Conservation (phyloP, 2,329 filamentous ascomycete species). For the Ceratocystis destructans region DNA sequence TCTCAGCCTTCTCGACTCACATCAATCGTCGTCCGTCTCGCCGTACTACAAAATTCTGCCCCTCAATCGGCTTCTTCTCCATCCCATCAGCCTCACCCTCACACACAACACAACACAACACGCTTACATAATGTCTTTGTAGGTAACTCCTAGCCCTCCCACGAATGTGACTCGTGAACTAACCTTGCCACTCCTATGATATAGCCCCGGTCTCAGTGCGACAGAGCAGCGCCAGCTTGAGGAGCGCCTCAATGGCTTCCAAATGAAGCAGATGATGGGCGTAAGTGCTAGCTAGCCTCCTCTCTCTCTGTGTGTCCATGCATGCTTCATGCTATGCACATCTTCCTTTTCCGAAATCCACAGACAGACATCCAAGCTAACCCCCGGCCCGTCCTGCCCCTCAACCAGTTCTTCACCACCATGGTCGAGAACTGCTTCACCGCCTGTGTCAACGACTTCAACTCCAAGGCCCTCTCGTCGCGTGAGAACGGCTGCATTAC, state of each 20-base stretch:
- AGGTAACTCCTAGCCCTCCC: background rate
- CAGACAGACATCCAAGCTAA: background rate
- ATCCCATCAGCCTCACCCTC: background rate
- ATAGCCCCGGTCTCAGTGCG: constrained; percentile 21
- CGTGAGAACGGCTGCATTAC: constrained; percentile 86
- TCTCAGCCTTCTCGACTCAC: background rate
- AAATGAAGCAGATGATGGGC: constrained; percentile 98
- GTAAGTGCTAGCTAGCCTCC: constrained; percentile 40
- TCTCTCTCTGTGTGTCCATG: constrained; percentile 5
- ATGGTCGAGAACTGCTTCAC: constrained; percentile 85
- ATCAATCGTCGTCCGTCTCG: background rate
- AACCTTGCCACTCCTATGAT: background rate
- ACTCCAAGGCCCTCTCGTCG: constrained; percentile 79
- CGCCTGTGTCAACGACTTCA: constrained; percentile 96
- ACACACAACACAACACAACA: background rate
- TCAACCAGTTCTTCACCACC: constrained; percentile 43
- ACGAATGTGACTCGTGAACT: background rate
- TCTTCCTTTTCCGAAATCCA: background rate
- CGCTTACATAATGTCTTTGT: constrained; percentile 18
- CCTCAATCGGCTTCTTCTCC: background rate
- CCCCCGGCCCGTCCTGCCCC: background rate
- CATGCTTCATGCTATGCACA: background rate
- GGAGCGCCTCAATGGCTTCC: constrained; percentile 88
- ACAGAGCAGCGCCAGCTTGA: constrained; percentile 87
- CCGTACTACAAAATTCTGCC: background rate